Evolutionary conservation across 2,329 filamentous ascomycete genomes (phyloP).

Genomic region (Penicillium sp.): DNA sequence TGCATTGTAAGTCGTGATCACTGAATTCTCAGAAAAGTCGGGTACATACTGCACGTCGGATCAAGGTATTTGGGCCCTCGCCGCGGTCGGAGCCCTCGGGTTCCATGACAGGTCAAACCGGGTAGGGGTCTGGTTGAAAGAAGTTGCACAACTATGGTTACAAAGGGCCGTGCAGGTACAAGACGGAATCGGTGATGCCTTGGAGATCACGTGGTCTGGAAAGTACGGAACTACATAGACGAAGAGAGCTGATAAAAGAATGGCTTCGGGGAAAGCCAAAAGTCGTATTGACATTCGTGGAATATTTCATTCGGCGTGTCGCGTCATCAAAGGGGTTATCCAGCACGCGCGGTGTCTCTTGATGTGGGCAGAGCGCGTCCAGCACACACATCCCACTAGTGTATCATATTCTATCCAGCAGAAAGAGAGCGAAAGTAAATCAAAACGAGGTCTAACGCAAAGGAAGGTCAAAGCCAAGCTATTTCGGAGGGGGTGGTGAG

Average conservation of each 20-base stretch:
- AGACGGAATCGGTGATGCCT: slow-evolving; percentile 1
- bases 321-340: slow-evolving; percentile 6
- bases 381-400: slow-evolving; percentile 16
- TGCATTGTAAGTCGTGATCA: neutral
- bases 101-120: slow-evolving; percentile 23
- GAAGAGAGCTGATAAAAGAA: no score
- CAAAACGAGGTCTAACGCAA: neutral
- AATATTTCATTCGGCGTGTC: slow-evolving; percentile 12
- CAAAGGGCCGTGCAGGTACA: neutral
- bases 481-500: slow-evolving; percentile 28
- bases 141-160: neutral
- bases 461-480: slow-evolving; percentile 5
- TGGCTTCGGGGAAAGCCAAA: neutral
- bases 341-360: slow-evolving; percentile 4
- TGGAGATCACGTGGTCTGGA: slow-evolving; percentile 1
- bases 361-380: slow-evolving; percentile 16
- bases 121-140: neutral
- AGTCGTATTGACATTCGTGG: neutral
- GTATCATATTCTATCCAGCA: slow-evolving; percentile 14
- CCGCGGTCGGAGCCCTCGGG: slow-evolving; percentile 26
- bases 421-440: neutral
- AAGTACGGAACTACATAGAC: neutral
- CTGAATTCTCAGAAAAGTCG: slow-evolving; percentile 2
- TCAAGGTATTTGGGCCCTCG: slow-evolving; percentile 15
- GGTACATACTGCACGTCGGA: slow-evolving; percentile 32